Conservation (phyloP, 306 rosid genomes). For the Pyrus pyrifolia region DNA sequence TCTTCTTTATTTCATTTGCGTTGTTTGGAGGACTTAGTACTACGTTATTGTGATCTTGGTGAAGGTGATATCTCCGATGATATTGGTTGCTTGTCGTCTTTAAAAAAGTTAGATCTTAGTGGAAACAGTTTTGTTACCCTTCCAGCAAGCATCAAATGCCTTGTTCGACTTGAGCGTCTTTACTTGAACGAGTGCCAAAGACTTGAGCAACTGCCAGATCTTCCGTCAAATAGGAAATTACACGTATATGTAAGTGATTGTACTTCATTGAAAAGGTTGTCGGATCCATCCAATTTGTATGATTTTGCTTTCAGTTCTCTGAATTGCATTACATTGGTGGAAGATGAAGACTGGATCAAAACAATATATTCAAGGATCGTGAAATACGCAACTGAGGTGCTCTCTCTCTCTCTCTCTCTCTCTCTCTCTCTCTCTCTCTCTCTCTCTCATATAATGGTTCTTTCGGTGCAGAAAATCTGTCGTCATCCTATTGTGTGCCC, state of each 20-base stretch:
- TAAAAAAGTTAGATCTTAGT: background rate
- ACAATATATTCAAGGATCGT: background rate
- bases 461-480: background rate
- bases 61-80: background rate
- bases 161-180: background rate
- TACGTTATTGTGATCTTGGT: background rate
- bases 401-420: too few species aligned
- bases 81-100: background rate
- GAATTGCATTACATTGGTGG: constrained; percentile 8
- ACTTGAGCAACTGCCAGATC: constrained; percentile 1
- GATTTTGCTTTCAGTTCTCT: background rate
- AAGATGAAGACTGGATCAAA: background rate
- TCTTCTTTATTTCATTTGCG: background rate
- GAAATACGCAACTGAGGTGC: background rate
- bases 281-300: background rate
- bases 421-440: too few species aligned
- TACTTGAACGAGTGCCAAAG: background rate
- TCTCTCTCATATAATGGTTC: background rate
- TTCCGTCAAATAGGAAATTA: background rate
- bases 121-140: constrained; percentile 8
- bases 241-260: background rate
- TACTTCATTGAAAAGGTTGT: background rate
- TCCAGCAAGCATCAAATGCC: constrained; percentile 6
- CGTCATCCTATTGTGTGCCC: background rate
- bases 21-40: background rate